phyloP scores from a whole-genome alignment of 129 eudicot species.

The Chrysanthemum makinoi region DNA sequence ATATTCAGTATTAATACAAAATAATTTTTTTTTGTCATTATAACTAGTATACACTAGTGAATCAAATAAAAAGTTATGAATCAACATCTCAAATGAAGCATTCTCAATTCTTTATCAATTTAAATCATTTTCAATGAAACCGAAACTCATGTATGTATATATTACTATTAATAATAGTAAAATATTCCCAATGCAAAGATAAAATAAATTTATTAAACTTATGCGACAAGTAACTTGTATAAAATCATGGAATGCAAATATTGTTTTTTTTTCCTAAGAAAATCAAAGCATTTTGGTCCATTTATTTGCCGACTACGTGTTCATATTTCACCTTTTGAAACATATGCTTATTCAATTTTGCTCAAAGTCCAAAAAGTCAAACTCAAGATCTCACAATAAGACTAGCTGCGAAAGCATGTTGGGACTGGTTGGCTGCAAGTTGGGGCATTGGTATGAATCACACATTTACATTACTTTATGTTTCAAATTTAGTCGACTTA shows the following conservation, averaged over 20 bases:
- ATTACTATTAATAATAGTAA: too few relatives aligned
- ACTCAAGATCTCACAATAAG: conserved; percentile 7
- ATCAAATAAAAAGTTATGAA: too few relatives aligned
- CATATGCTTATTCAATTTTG: background rate
- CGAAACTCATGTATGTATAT: too few relatives aligned
- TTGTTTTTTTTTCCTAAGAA: background rate
- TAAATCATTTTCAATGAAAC: too few relatives aligned
- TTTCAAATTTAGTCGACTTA: conserved; percentile 16
- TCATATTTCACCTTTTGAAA: conserved; percentile 8
- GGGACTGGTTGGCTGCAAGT: conserved; percentile 1
- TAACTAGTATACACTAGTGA: too few relatives aligned
- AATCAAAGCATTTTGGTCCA: background rate
- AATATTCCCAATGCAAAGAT: too few relatives aligned
- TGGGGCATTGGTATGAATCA: background rate
- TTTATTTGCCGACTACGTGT: background rate
- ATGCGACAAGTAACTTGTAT: too few relatives aligned
- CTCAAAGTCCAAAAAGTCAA: conserved; percentile 11
- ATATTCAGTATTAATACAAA: too few relatives aligned
- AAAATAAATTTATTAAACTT: too few relatives aligned
- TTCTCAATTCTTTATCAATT: too few relatives aligned
- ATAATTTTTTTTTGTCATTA: too few relatives aligned
- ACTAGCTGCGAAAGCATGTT: conserved; percentile 2
- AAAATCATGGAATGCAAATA: background rate
- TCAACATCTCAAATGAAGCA: too few relatives aligned
- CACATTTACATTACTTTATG: conserved; percentile 3